A percentile compares a stretch with the other conserved stretches of the same genome.
Evolutionary conservation across 306 rosid genomes (phyloP).

Genomic region (Prunus mume): DNA sequence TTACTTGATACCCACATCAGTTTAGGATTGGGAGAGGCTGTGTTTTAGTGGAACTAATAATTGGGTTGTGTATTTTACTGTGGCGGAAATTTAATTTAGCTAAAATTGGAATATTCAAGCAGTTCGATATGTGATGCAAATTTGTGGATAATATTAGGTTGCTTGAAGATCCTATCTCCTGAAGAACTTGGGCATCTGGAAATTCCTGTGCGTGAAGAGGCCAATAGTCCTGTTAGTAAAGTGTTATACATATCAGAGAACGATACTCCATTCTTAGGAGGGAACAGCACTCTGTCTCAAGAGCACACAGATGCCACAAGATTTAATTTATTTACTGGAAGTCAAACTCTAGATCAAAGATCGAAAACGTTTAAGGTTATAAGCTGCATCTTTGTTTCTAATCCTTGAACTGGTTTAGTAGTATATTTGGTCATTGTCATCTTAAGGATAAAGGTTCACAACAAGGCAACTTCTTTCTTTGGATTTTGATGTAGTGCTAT

Average conservation of each 20-base stretch:
- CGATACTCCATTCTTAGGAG: constrained; percentile 35
- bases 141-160: constrained; percentile 54
- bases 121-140: constrained; percentile 4
- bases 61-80: neutral
- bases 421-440: constrained; percentile 7
- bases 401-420: constrained; percentile 10
- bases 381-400: constrained; percentile 29
- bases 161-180: constrained; percentile 72
- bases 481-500: neutral
- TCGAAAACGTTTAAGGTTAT: constrained; percentile 71
- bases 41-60: neutral
- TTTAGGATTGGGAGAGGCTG: neutral
- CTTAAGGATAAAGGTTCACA: neutral
- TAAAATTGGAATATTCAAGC: neutral
- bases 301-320: constrained; percentile 40
- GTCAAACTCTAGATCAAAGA: constrained; percentile 76
- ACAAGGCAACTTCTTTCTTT: neutral
- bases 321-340: constrained; percentile 87
- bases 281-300: constrained; percentile 36
- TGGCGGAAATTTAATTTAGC: neutral
- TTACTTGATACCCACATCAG: neutral
- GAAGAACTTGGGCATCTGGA: constrained; percentile 82
- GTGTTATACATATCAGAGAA: constrained; percentile 52
- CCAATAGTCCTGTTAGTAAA: constrained; percentile 39
- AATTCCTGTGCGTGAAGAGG: constrained; percentile 43